These are phyloP conservation scores for Clitopilus hobsonii DNA, from an alignment of 768 basidiomycete species.

Conservation along the genomic window DNA sequence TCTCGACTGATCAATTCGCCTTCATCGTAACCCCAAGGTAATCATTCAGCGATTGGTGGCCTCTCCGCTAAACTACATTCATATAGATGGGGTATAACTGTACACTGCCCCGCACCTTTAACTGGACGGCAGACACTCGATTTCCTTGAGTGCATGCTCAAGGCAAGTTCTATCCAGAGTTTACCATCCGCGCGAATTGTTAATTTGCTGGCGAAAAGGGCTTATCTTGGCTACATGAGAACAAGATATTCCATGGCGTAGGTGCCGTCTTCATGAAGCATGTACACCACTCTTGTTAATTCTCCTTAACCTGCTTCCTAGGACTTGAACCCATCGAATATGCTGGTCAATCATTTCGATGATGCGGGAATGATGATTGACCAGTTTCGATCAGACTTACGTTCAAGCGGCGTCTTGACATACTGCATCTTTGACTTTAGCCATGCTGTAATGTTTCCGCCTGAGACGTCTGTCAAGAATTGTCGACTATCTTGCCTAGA, in stretches of 20 bases:
- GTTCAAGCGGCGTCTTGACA: constrained; percentile 6
- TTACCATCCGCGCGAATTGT: no score
- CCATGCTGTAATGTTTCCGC: constrained; percentile 13
- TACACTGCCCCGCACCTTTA: no score
- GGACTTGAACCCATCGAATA: constrained; percentile 12
- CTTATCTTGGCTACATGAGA: no score
- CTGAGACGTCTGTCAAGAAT: constrained; percentile 1
- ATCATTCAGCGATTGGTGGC: no score
- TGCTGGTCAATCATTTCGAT: constrained; percentile 14
- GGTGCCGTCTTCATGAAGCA: background rate
- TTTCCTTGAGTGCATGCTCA: no score
- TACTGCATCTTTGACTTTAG: constrained; percentile 21
- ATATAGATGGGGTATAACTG: no score
- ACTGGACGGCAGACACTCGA: no score
- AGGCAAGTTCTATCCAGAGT: no score
- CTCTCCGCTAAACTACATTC: no score
- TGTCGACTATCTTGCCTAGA: constrained; percentile 8
- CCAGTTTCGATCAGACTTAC: constrained; percentile 1
- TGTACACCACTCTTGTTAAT: background rate
- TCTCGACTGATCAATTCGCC: no score
- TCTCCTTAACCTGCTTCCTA: background rate
- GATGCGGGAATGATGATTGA: background rate
- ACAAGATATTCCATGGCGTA: constrained; percentile 18
- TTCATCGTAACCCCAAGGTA: no score
- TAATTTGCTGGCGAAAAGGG: no score